Conservation (phyloP, 2,329 filamentous ascomycete genomes). For the Colletotrichum agaves region DNA sequence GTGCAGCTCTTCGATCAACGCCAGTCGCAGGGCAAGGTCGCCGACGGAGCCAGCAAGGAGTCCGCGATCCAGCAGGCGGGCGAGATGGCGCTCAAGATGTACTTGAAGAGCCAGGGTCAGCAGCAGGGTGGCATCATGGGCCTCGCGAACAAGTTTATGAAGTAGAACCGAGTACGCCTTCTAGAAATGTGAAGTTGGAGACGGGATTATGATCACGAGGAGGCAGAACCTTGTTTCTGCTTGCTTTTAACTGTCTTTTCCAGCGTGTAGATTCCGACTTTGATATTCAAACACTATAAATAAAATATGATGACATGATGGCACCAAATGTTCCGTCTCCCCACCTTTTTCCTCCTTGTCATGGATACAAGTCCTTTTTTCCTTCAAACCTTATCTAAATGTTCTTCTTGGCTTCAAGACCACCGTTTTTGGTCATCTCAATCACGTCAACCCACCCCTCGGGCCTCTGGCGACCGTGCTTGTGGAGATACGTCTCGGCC, state of each 20-base stretch:
- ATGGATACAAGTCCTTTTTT: too few species aligned
- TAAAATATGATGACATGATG: neutral
- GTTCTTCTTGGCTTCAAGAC: slow-evolving; percentile 33
- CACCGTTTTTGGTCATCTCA: slow-evolving; percentile 43
- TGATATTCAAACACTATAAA: neutral
- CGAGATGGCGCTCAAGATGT: slow-evolving; percentile 91
- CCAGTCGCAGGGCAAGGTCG: slow-evolving; percentile 62
- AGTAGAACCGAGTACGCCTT: slow-evolving; percentile 2
- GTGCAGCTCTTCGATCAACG: slow-evolving; percentile 70
- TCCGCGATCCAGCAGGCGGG: slow-evolving; percentile 81
- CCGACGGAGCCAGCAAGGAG: slow-evolving; percentile 77
- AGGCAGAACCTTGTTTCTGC: neutral
- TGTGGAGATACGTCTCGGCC: slow-evolving; percentile 64
- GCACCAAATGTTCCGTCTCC: neutral
- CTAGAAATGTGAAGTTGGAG: too few species aligned
- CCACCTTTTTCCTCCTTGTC: neutral
- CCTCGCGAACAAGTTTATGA: slow-evolving; percentile 60
- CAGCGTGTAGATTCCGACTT: neutral
- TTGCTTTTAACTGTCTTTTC: neutral
- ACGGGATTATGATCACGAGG: neutral
- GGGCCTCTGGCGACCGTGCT: slow-evolving; percentile 62
- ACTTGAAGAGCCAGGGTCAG: slow-evolving; percentile 78
- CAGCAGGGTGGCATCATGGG: slow-evolving; percentile 61
- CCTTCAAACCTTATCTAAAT: neutral
- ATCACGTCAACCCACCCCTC: slow-evolving; percentile 70